These are phyloP conservation scores for Biscutella laevigata DNA, from an alignment of 441 rosid genomes.

Conservation along the genomic window DNA sequence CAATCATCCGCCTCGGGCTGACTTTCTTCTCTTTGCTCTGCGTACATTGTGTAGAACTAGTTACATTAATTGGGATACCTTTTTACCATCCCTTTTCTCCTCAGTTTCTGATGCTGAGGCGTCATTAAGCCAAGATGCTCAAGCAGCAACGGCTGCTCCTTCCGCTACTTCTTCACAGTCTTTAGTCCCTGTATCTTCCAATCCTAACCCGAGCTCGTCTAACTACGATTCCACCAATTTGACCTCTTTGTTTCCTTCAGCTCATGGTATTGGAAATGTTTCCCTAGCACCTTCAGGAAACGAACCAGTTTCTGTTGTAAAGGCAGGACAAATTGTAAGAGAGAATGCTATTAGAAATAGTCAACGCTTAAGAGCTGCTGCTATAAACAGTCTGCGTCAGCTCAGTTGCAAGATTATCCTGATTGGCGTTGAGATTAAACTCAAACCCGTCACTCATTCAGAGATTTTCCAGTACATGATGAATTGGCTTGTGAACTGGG, in stretches of 20 bases:
- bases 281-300: constrained; percentile 65
- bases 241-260: constrained; percentile 52
- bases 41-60: constrained; percentile 66
- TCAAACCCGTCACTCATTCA: constrained; percentile 79
- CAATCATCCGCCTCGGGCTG: constrained; percentile 83
- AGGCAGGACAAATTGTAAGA: constrained; percentile 40
- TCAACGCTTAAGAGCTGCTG: constrained; percentile 53
- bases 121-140: constrained; percentile 51
- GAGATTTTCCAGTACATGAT: constrained; percentile 74
- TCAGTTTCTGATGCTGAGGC: constrained; percentile 73
- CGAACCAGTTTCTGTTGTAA: constrained; percentile 47
- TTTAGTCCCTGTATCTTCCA: constrained; percentile 45
- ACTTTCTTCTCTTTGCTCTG: constrained; percentile 82
- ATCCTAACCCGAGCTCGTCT: constrained; percentile 40
- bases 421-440: constrained; percentile 53
- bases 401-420: constrained; percentile 84
- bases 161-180: constrained; percentile 56
- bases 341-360: constrained; percentile 45
- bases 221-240: constrained; percentile 58
- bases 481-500: constrained; percentile 93
- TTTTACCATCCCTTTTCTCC: constrained; percentile 75
- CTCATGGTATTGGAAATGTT: constrained; percentile 73
- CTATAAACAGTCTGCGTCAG: constrained; percentile 67
- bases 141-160: constrained; percentile 44
- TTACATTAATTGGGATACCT: constrained; percentile 82